Conservation (phyloP, 208 protist species). For the Phytomonas sp. region DNA sequence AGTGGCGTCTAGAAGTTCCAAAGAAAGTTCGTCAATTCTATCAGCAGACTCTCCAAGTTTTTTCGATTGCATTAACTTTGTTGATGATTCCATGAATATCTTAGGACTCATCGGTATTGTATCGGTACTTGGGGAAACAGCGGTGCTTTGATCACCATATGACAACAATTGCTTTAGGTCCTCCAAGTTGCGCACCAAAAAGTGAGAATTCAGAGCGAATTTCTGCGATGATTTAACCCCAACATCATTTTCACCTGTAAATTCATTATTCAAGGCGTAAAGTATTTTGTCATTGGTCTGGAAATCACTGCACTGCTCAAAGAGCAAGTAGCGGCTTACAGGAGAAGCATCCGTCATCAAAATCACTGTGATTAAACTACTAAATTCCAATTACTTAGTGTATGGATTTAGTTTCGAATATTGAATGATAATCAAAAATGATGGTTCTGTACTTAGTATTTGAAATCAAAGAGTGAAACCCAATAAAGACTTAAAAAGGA, state of each 20-base stretch:
- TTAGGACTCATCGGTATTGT: conserved; percentile 12
- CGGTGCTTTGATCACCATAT: conserved; percentile 19
- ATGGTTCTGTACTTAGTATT: conserved; percentile 5
- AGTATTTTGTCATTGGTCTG: conserved; percentile 50
- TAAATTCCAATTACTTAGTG: background rate
- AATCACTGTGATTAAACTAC: background rate
- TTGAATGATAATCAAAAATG: background rate
- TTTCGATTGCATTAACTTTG: background rate
- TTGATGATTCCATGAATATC: background rate
- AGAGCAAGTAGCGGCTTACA: conserved; percentile 70
- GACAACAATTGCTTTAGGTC: conserved; percentile 32
- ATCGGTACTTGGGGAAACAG: conserved; percentile 30
- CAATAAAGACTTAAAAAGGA: background rate
- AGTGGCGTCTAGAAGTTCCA: conserved; percentile 21
- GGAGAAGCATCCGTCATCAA: conserved; percentile 73
- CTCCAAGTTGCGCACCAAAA: conserved; percentile 44
- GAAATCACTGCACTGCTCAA: conserved; percentile 52
- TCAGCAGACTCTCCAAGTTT: background rate
- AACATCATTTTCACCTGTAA: conserved; percentile 10
- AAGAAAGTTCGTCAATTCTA: conserved; percentile 16
- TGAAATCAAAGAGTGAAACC: conserved; percentile 1
- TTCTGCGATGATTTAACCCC: conserved; percentile 10
- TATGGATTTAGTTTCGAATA: background rate
- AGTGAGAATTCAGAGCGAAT: conserved; percentile 21
- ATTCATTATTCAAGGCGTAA: conserved; percentile 44